Evolutionary conservation across 1,139 yeast genomes (phyloP).

Genomic region (Candida tropicalis): DNA sequence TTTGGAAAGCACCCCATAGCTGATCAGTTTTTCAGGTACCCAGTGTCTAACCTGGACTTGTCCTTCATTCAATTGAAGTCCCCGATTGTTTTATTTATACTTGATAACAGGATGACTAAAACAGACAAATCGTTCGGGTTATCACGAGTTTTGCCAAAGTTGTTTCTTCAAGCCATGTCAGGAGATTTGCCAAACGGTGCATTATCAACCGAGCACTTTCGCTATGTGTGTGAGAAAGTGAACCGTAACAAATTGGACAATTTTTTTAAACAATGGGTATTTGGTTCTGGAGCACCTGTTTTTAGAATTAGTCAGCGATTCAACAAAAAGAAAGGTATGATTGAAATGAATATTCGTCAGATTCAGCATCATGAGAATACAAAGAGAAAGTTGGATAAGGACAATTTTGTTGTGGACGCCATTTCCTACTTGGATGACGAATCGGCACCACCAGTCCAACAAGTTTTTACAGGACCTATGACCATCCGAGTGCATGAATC

Average conservation of each 20-base stretch:
- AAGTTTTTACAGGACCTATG: slow-evolving; percentile 87
- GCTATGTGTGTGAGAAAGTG: slow-evolving; percentile 90
- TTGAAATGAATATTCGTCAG: slow-evolving; percentile 94
- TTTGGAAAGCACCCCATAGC: slow-evolving; percentile 84
- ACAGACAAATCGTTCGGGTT: slow-evolving; percentile 94
- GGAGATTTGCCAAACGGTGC: slow-evolving; percentile 86
- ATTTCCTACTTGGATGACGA: slow-evolving; percentile 44
- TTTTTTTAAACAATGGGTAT: slow-evolving; percentile 94
- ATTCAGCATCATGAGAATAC: slow-evolving; percentile 68
- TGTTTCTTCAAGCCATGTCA: slow-evolving; percentile 93
- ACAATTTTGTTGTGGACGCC: slow-evolving; percentile 50
- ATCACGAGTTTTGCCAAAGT: slow-evolving; percentile 86
- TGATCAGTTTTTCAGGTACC: slow-evolving; percentile 63
- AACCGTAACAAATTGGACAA: slow-evolving; percentile 80
- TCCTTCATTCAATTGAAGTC: slow-evolving; percentile 74
- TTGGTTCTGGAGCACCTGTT: slow-evolving; percentile 85
- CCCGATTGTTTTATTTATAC: slow-evolving; percentile 79
- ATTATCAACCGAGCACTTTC: slow-evolving; percentile 81
- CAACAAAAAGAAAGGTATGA: slow-evolving; percentile 89
- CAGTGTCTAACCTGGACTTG: slow-evolving; percentile 64
- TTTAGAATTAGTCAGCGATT: slow-evolving; percentile 88
- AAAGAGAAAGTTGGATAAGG: slow-evolving; percentile 34
- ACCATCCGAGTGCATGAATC: slow-evolving; percentile 97
- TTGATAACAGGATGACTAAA: slow-evolving; percentile 92
- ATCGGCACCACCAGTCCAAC: slow-evolving; percentile 40